Evolutionary conservation across 192 early-diverging fungal species (phyloP).

Genomic region (Gamsiella multidivaricata): DNA sequence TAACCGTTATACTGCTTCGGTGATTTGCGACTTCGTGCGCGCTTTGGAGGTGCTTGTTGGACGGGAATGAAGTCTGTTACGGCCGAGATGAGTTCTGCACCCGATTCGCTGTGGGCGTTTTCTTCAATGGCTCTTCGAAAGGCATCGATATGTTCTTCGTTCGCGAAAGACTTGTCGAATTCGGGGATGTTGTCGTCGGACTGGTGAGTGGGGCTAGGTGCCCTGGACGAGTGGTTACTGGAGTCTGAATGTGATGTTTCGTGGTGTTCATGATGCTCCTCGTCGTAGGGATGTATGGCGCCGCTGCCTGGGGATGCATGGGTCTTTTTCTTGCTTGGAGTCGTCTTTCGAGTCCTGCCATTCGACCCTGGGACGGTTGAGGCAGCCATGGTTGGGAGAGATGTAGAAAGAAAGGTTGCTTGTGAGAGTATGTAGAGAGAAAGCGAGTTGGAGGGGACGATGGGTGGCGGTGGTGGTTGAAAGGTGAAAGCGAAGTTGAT

Average conservation of each 20-base stretch:
- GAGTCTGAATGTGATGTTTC: constrained; percentile 35
- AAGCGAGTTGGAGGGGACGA: neutral
- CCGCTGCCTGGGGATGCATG: neutral
- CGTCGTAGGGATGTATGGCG: neutral
- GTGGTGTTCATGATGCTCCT: constrained; percentile 4
- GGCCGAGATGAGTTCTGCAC: constrained; percentile 64
- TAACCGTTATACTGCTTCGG: constrained; percentile 50
- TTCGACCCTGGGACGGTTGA: constrained; percentile 5
- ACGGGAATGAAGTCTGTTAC: constrained; percentile 63
- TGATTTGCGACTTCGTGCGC: constrained; percentile 32
- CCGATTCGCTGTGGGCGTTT: constrained; percentile 52
- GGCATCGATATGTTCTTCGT: constrained; percentile 60
- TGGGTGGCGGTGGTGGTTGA: neutral
- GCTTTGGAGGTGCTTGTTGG: constrained; percentile 40
- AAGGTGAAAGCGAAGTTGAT: neutral
- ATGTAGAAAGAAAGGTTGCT: neutral
- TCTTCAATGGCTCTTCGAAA: constrained; percentile 59
- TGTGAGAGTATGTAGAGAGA: neutral
- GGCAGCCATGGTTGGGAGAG: constrained; percentile 8
- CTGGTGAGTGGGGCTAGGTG: constrained; percentile 27
- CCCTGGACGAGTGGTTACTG: constrained; percentile 33
- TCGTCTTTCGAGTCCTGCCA: constrained; percentile 9
- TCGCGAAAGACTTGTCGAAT: constrained; percentile 55
- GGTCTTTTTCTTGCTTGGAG: neutral
- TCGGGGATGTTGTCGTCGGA: constrained; percentile 35